Conservation (phyloP, 345 rosid genomes). For the Murraya koenigii region DNA sequence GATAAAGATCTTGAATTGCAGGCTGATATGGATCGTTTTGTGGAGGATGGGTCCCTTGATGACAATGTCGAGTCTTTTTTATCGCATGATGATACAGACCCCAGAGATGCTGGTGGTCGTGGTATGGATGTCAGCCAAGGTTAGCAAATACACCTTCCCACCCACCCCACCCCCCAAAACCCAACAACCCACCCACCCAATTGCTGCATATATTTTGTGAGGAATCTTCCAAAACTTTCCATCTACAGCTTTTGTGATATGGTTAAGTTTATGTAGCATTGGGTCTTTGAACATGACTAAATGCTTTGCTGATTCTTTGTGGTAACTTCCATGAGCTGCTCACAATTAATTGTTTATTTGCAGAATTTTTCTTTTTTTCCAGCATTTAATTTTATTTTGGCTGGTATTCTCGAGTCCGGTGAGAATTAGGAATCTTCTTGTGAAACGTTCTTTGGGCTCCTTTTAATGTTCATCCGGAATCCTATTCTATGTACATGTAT, state of each 20-base stretch:
- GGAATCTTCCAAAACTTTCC: not conserved
- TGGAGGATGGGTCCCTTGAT: conserved; percentile 93
- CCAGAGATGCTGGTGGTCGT: conserved; percentile 70
- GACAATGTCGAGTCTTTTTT: conserved; percentile 97
- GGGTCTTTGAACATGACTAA: conserved; percentile 11
- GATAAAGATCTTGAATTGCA: conserved; percentile 74
- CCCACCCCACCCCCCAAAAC: no score
- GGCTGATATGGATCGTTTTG: conserved; percentile 94
- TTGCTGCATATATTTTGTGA: not conserved
- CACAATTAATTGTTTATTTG: not conserved
- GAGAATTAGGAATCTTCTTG: not conserved
- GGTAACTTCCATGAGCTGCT: conserved; percentile 1
- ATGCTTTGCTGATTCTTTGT: not conserved
- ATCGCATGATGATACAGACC: conserved; percentile 86
- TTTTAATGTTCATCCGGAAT: not conserved
- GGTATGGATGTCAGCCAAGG: conserved; percentile 89
- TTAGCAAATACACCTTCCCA: conserved; percentile 20
- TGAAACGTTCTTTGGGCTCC: not conserved
- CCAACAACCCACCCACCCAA: no score
- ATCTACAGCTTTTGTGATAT: not conserved
- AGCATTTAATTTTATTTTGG: not conserved
- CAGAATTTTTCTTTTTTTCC: not conserved
- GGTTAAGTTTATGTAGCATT: not conserved
- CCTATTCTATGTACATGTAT: not conserved
- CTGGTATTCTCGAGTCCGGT: not conserved